phyloP scores from a whole-genome alignment of 2,329 filamentous ascomycete genomes.

The Calycina herbarum region DNA sequence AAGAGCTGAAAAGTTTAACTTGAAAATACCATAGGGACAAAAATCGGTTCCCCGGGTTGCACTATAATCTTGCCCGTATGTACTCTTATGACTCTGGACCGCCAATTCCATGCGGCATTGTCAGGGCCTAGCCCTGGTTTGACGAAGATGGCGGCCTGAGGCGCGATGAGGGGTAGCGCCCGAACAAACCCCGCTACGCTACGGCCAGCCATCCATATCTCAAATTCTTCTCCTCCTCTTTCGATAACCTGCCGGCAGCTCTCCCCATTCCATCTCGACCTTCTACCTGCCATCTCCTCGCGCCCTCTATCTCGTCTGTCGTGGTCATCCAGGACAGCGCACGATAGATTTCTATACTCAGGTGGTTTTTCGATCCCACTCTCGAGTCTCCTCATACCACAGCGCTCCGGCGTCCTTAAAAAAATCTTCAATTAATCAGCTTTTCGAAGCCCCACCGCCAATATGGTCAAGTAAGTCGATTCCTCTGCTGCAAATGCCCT shows the following conservation, averaged over 20 bases:
- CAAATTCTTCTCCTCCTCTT: slow-evolving; percentile 5
- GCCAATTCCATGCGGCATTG: background rate
- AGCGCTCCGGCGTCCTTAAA: slow-evolving; percentile 31
- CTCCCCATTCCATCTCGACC: slow-evolving; percentile 21
- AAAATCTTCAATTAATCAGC: slow-evolving; percentile 37
- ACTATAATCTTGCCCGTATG: slow-evolving; percentile 1
- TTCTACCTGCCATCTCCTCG: slow-evolving; percentile 29
- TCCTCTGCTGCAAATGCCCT: slow-evolving; percentile 7
- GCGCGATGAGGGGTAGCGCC: background rate
- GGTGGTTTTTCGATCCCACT: slow-evolving; percentile 29
- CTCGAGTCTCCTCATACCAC: slow-evolving; percentile 26
- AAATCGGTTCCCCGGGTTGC: background rate
- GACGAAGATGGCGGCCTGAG: slow-evolving; percentile 11
- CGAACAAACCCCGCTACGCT: background rate
- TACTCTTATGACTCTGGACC: slow-evolving; percentile 3
- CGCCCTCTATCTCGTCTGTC: slow-evolving; percentile 32
- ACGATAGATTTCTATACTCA: slow-evolving; percentile 29
- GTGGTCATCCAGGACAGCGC: slow-evolving; percentile 31
- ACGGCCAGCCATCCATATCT: slow-evolving; percentile 5
- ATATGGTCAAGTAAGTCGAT: slow-evolving; percentile 97
- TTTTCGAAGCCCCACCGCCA: slow-evolving; percentile 70
- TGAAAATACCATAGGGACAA: background rate
- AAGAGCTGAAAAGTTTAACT: background rate
- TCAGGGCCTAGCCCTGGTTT: slow-evolving; percentile 8
- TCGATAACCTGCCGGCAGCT: slow-evolving; percentile 14